A percentile compares a stretch with the other conserved stretches of the same genome.
Conservation (phyloP, 306 rosid species). For the Hippophae rhamnoides region DNA sequence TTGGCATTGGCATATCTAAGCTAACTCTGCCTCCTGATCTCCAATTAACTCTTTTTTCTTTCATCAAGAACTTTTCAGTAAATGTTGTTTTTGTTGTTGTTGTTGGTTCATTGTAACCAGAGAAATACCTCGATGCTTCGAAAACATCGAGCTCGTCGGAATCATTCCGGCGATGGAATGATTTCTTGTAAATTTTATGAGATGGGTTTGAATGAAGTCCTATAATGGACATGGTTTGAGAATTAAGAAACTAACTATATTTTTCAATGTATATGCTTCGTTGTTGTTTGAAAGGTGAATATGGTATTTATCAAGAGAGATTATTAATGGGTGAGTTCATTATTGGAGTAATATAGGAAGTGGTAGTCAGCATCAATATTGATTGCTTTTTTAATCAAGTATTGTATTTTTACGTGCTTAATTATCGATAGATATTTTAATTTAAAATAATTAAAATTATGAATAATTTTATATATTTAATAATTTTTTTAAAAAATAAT, state of each 20-base stretch:
- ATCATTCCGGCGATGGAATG: slow-evolving; percentile 59
- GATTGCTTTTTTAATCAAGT: too few relatives aligned
- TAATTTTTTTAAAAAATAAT: too few relatives aligned
- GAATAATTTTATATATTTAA: too few relatives aligned
- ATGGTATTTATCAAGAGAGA: slow-evolving; percentile 34
- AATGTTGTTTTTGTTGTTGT: slow-evolving; percentile 19
- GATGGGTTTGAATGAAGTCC: slow-evolving; percentile 39
- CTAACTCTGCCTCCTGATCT: slow-evolving; percentile 59
- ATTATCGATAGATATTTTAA: too few relatives aligned
- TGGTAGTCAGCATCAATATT: too few relatives aligned
- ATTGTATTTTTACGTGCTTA: too few relatives aligned
- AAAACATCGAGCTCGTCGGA: slow-evolving; percentile 85
- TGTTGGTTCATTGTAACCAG: slow-evolving; percentile 59
- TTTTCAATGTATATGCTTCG: neutral
- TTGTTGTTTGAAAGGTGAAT: slow-evolving; percentile 11
- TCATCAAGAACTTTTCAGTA: slow-evolving; percentile 35
- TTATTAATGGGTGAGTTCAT: slow-evolving; percentile 33
- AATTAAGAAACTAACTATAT: too few relatives aligned
- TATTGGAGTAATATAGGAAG: too few relatives aligned
- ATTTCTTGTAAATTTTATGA: slow-evolving; percentile 45
- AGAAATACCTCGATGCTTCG: slow-evolving; percentile 86
- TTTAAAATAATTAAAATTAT: too few relatives aligned
- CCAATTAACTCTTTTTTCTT: slow-evolving; percentile 35
- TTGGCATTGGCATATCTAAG: slow-evolving; percentile 85
- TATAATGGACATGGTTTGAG: slow-evolving; percentile 52